Base-by-base conservation (phyloP, 1,139 yeast species). In the Magnusiomyces fungicola region DNA sequence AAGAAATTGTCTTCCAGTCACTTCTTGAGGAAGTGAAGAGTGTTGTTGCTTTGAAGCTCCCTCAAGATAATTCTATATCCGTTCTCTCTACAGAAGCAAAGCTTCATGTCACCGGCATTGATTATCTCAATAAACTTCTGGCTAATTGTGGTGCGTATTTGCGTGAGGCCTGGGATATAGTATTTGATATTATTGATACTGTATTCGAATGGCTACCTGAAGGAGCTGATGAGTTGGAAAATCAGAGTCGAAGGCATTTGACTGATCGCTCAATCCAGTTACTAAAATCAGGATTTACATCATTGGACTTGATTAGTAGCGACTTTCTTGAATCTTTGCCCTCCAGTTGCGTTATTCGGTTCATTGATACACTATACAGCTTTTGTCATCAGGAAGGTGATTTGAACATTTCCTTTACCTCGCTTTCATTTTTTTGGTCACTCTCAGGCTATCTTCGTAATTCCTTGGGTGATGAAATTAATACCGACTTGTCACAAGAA, bases 381-480 rank as follows among this genome's bases (percentile, higher is more conserved):
- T 92, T 88, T 64, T 82, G 88, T 43, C 67, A 73, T 12, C 97
- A 92, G 60, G 67, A 66, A 1, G 73, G 70, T 54, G 96, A 89
- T 57, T 67, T 90, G 57, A 92, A 92, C 62, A 85, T 88, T 33
- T 86, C 96, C 0, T 89, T 90, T 62, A 86, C 95, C 48, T 81
- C 96, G 0, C 85, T 89, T 7, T 86, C 96, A 59, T 86, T 88
- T 58, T 90, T 88, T 61, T 92, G 97, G 97, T 66, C 84, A 32
- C 78, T 90, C 7, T 84, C 96, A 57, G 97, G 90, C 61, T 79
- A 83, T 50, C 69, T 86, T 45, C 79, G 75, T 51, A 63, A 64
- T 22, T 33, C 39, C 37, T 34, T 51, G 12, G 46, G 48, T 14
- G 45, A 36, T 2, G 29, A 30, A 3, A 27, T 43, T 9, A 21